phyloP scores from a whole-genome alignment of 1,284 basidiomycete species.

The Leccinum pachyderme region DNA sequence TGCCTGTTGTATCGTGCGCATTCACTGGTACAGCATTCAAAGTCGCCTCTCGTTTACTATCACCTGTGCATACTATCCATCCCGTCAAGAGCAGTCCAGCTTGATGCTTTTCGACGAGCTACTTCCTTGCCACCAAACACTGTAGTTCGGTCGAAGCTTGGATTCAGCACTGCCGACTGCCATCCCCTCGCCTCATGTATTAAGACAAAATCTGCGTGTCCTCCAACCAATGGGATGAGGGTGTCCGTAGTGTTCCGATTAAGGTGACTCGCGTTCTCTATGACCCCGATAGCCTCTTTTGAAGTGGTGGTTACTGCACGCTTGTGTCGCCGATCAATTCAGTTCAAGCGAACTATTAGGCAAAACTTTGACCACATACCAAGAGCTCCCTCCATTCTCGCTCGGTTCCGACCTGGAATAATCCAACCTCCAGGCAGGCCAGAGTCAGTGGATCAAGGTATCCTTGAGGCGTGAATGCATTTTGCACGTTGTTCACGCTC shows the following conservation, averaged over 20 bases:
- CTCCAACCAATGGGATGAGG: constrained; percentile 40
- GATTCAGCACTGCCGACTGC: constrained; percentile 48
- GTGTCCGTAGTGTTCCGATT: constrained; percentile 16
- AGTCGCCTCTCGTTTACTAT: neutral
- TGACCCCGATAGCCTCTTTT: constrained; percentile 46
- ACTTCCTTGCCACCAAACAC: constrained; percentile 27
- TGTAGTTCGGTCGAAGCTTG: constrained; percentile 43
- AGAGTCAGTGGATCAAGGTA: constrained; percentile 57
- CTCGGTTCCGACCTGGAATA: constrained; percentile 56
- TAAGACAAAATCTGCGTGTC: constrained; percentile 58
- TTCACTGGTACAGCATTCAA: constrained; percentile 2
- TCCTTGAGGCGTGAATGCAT: constrained; percentile 68
- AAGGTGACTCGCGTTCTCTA: constrained; percentile 11
- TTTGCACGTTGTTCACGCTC: constrained; percentile 63
- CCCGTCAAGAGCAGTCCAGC: constrained; percentile 20
- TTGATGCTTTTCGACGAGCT: constrained; percentile 20
- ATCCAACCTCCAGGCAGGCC: constrained; percentile 54
- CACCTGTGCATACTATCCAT: constrained; percentile 2
- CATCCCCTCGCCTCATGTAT: constrained; percentile 48
- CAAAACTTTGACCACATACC: constrained; percentile 37
- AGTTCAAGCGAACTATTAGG: neutral
- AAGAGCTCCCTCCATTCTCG: constrained; percentile 45
- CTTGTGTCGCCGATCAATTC: constrained; percentile 27
- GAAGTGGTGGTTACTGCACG: constrained; percentile 46
- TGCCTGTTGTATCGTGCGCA: neutral